These are phyloP conservation scores for Geranium brycei DNA, from an alignment of 345 rosid species.

Conservation along the genomic window DNA sequence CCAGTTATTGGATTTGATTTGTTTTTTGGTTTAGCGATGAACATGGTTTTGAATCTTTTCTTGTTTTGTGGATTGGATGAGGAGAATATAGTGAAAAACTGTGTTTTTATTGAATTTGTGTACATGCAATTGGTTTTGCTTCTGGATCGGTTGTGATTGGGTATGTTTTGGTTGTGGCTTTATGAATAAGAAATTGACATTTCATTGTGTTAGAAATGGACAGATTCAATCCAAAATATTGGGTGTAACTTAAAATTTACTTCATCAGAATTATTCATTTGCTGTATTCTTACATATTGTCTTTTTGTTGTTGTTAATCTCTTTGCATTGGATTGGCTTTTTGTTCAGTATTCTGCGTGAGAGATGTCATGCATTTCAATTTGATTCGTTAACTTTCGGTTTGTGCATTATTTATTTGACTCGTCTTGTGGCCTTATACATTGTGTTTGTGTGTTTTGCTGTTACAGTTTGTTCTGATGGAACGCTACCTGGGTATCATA, in stretches of 20 bases:
- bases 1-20: no score
- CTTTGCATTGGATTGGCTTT: not conserved
- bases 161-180: not conserved
- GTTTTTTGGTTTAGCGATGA: no score
- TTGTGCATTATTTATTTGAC: no score
- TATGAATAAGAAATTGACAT: not conserved
- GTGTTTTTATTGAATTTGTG: no score
- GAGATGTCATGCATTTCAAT: not conserved
- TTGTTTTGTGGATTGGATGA: not conserved
- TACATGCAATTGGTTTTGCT: no score
- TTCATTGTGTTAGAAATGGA: not conserved
- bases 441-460: not conserved
- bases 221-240: not conserved
- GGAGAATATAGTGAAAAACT: not conserved
- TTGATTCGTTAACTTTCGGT: no score
- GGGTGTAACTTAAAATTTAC: not conserved
- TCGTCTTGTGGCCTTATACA: no score
- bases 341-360: no score
- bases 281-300: not conserved
- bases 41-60: not conserved
- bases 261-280: not conserved
- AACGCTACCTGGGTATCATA: constrained; percentile 36
- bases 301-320: not conserved
- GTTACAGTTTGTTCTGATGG: constrained; percentile 40
- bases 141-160: not conserved